Evolutionary conservation across 2,329 filamentous ascomycete species (phyloP), one percentile per base, ranked within the genome.

Genomic region (Aureobasidium sp.): DNA sequence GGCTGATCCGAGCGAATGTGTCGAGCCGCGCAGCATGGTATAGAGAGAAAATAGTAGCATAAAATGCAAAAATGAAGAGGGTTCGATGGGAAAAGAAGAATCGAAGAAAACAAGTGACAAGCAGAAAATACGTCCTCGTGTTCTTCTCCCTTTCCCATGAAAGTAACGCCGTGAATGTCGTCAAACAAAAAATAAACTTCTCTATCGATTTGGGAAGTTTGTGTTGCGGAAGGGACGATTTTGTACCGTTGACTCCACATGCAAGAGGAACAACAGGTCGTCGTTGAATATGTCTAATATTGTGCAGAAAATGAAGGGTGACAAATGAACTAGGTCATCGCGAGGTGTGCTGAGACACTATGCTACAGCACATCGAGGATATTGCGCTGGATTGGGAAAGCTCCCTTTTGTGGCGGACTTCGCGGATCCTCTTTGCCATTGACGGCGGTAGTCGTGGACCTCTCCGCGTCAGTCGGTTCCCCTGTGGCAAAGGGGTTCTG

Each of bases 311-410:
- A 41, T 11, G 36, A 44, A 55, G n/a, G 29, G 25, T 32, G 39
- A 55, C 52, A 44, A 55, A 55, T 34, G 39, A 45, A 57, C 8
- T 30, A 30, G 41, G 53, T 57, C 53, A 10, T 57, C 16, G 53
- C 53, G 29, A 42, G 25, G 50, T 11, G 36, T 42, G 8, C 3
- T 42, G 4, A 30, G 9, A 34, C 15, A 34, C 34, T 11, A 16
- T 39, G 13, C 81, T 80, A 91, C 73, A 92, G 77, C 57, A 91
- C 78, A 69, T 91, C 88, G 71, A 90, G 87, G 68, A 93, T 93
- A 63, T 87, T 91, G 62, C 89, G 81, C 57, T 86, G 84, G 64
- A 93, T 91, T 3, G 89, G 87, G 62, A 84, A 85, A 71, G 88
- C 87, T 42, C 89, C 88, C 68, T 83, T 84, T 13, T 87, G 89